These are phyloP conservation scores for Chionographis japonica DNA, from an alignment of 106 monocot genomes.

Conservation along the genomic window DNA sequence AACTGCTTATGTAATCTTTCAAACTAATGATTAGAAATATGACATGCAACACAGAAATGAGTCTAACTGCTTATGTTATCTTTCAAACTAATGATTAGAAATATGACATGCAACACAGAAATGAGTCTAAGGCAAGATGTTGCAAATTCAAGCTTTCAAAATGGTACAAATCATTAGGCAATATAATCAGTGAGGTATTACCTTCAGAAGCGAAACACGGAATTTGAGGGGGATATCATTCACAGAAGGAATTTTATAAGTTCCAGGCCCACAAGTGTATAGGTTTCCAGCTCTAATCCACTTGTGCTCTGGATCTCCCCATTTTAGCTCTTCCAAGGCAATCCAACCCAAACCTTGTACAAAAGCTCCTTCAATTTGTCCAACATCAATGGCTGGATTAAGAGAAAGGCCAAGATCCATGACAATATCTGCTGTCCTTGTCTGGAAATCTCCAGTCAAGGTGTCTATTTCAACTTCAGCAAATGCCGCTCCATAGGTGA, in stretches of 20 bases:
- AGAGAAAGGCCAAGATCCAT: conserved; percentile 95
- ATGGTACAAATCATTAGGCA: not conserved
- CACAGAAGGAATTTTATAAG: conserved; percentile 84
- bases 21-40: no score
- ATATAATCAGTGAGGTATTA: conserved; percentile 6
- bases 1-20: no score
- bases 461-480: conserved; percentile 96
- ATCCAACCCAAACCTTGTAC: conserved; percentile 95
- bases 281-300: conserved; percentile 86
- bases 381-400: conserved; percentile 94
- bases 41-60: no score
- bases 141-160: not conserved
- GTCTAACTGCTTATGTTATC: no score
- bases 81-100: no score
- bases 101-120: no score
- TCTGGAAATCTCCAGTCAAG: conserved; percentile 91
- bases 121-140: no score
- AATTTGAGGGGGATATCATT: conserved; percentile 96
- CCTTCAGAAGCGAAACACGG: conserved; percentile 93
- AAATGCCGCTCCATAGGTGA: conserved; percentile 89
- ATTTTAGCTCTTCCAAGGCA: conserved; percentile 95
- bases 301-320: conserved; percentile 90
- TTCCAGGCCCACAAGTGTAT: conserved; percentile 87
- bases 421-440: conserved; percentile 62
- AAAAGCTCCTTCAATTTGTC: conserved; percentile 99